Percentiles rank a stretch among this genome's conserved stretches.
phyloP scores from a whole-genome alignment of 1,139 yeast genomes.

The Arxiozyma bovina region DNA sequence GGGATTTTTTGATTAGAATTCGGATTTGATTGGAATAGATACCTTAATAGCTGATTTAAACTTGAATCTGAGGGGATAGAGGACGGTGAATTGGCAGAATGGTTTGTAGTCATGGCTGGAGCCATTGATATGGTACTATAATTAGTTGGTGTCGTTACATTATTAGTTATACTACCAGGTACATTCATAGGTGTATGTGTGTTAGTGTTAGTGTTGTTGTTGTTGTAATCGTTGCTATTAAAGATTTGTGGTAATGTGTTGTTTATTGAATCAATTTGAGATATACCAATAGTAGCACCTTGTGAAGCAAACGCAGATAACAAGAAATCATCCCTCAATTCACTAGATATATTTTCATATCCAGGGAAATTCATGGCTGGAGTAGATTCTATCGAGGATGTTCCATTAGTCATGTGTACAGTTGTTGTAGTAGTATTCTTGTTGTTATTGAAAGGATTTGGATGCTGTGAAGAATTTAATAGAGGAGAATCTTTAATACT shows the following conservation, averaged over 20 bases:
- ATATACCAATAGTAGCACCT: constrained; percentile 28
- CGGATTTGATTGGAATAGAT: background rate
- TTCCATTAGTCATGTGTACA: background rate
- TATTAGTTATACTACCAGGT: background rate
- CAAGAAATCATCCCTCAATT: constrained; percentile 60
- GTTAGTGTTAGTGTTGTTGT: background rate
- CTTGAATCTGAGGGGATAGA: background rate
- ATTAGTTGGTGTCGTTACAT: background rate
- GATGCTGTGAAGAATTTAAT: background rate
- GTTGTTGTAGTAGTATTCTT: background rate
- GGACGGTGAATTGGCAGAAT: background rate
- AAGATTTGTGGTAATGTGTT: background rate
- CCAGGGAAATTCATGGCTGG: constrained; percentile 24
- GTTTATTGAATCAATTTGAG: constrained; percentile 4
- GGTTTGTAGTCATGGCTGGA: background rate
- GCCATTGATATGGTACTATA: background rate
- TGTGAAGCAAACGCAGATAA: constrained; percentile 66
- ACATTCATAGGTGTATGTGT: background rate
- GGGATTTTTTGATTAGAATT: constrained; percentile 1
- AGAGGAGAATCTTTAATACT: background rate
- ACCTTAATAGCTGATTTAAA: background rate
- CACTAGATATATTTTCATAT: constrained; percentile 58
- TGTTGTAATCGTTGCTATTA: background rate
- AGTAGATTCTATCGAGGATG: constrained; percentile 4
- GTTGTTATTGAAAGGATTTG: background rate